Base-by-base conservation (phyloP, 345 rosid genomes). In the Eutrema japonicum region DNA sequence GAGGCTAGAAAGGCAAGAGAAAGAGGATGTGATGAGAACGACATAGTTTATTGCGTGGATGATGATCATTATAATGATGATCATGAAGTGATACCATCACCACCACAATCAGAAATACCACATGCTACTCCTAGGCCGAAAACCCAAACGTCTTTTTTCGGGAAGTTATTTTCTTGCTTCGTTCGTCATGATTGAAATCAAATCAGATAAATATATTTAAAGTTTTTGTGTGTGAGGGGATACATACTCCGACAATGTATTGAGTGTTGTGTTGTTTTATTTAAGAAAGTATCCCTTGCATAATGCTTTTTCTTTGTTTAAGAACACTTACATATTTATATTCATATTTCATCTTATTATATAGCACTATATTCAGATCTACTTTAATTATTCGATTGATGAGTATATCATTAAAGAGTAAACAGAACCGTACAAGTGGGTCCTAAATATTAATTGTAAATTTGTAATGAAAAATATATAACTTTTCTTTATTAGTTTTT, bases 1-100 rank as follows among this genome's bases (percentile, higher is more conserved):
- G 82, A 78, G 27, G 73, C 85, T 48, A 71, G 67, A 47, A 81
- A 81, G 71, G 87, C 85, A 2, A 83, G 60, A 27, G 86, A 79
- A 36, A 69, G 50, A 42, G 86, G 86, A 30, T 80, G 37, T 2
- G 75, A 78, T 61, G 94, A 75, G 36, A 48, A 79, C 3, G 80
- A 79, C 22, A 76, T 84, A 12, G 49, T 70, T 41, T 70, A 56
- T 41, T 70, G 71, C 55, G 0, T 13, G 18, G 70, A 63, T 37
- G 59, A 70, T 46, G 79, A 61, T 33, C 50, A 35, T 56, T 14
- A 63, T 55, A 10, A 6, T 29, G 66, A 22, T 58, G 35, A 66
- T 38, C n/a, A 26, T 66, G 73, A 13, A 67, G 62, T 11, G 35
- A 59, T 58, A 52, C 33, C 53, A 67, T 27, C 62, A 74, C 16